These are phyloP conservation scores for Hevea brasiliensis DNA, from an alignment of 345 rosid genomes.

Conservation along the genomic window DNA sequence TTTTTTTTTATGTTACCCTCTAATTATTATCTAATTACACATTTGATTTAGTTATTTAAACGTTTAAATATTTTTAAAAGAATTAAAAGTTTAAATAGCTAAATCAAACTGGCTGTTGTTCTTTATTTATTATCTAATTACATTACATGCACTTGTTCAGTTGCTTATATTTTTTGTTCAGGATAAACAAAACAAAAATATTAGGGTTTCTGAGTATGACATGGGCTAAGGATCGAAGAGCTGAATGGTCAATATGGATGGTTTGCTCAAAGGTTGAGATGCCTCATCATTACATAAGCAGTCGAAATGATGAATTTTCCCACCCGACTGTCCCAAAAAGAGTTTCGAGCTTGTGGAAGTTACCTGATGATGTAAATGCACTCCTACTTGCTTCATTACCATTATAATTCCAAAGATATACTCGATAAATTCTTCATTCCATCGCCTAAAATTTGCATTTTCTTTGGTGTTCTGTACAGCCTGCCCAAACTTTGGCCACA, in stretches of 20 bases:
- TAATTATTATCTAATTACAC: too few species aligned
- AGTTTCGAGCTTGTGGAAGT: slow-evolving; percentile 55
- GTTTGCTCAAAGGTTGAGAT: slow-evolving; percentile 82
- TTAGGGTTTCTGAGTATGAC: slow-evolving; percentile 58
- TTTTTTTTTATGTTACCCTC: too few species aligned
- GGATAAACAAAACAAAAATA: slow-evolving; percentile 64
- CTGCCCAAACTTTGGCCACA: slow-evolving; percentile 65
- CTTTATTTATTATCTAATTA: too few species aligned
- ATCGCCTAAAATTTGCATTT: neutral
- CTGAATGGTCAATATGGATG: slow-evolving; percentile 99
- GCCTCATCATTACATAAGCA: slow-evolving; percentile 70
- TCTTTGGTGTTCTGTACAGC: slow-evolving; percentile 42
- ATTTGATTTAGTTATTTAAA: too few species aligned
- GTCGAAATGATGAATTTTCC: slow-evolving; percentile 55
- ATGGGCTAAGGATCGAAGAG: slow-evolving; percentile 81
- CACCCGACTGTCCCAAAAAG: slow-evolving; percentile 49
- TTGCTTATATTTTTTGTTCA: slow-evolving; percentile 27
- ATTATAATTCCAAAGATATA: neutral
- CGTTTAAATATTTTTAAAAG: too few species aligned
- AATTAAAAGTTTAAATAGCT: too few species aligned
- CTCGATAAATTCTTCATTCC: neutral
- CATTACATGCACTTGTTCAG: neutral
- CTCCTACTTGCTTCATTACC: neutral
- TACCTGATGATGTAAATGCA: slow-evolving; percentile 56
- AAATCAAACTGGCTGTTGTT: too few species aligned